phyloP scores from a whole-genome alignment of 2,329 filamentous ascomycete genomes.

The Sporothrix variecibatus region DNA sequence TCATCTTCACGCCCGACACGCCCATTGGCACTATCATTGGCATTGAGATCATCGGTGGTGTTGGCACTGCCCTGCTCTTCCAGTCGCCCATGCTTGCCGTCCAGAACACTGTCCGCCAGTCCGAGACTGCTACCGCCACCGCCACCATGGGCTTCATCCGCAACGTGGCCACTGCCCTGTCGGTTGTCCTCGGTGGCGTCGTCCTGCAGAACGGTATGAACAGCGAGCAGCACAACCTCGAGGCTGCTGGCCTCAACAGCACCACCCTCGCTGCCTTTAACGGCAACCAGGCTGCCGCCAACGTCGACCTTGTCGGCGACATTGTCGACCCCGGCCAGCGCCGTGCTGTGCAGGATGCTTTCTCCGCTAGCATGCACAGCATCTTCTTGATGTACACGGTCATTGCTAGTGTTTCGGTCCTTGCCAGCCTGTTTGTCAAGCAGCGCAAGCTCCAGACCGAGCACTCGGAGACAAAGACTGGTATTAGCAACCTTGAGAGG shows the following conservation, averaged over 20 bases:
- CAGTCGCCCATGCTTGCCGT: constrained; percentile 61
- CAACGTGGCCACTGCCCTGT: constrained; percentile 64
- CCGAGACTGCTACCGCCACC: constrained; percentile 61
- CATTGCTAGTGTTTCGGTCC: constrained; percentile 16
- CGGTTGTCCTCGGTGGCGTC: constrained; percentile 73
- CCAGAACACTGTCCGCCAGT: constrained; percentile 57
- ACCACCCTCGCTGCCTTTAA: constrained; percentile 43
- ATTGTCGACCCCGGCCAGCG: constrained; percentile 23
- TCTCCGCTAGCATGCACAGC: constrained; percentile 23
- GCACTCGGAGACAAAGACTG: constrained; percentile 25
- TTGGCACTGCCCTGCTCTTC: constrained; percentile 61
- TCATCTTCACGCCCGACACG: constrained; percentile 52
- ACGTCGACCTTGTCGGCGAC: constrained; percentile 59
- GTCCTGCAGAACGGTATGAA: constrained; percentile 77
- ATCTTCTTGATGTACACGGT: constrained; percentile 27
- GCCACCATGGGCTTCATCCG: constrained; percentile 59
- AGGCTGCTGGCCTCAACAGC: constrained; percentile 37
- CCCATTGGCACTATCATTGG: constrained; percentile 46
- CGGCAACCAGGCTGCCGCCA: constrained; percentile 61
- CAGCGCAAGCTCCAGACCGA: constrained; percentile 23
- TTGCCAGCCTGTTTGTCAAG: constrained; percentile 24
- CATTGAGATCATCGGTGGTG: constrained; percentile 57
- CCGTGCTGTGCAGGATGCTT: constrained; percentile 22
- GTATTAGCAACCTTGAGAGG: constrained; percentile 17
- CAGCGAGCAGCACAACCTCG: constrained; percentile 38